A percentile compares a stretch with the other conserved stretches of the same genome.
Evolutionary conservation across 2,329 filamentous ascomycete genomes (phyloP).

Genomic region (Penicillium psychrosexuale): DNA sequence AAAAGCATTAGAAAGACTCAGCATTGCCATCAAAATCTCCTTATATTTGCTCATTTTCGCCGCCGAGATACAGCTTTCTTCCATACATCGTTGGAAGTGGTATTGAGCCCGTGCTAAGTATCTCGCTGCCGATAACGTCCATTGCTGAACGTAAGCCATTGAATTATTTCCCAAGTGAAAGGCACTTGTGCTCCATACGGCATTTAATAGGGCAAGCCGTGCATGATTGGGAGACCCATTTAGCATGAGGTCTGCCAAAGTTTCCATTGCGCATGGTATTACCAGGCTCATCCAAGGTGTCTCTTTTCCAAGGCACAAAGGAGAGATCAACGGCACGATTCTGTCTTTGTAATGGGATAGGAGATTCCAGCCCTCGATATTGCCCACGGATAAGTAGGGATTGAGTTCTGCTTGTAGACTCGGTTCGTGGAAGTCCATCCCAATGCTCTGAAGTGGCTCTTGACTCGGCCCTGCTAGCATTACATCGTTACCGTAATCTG

Average conservation of each 20-base stretch:
- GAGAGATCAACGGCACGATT: conserved; percentile 15
- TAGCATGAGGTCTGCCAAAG: conserved; percentile 11
- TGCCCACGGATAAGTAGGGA: neutral
- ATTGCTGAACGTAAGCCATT: neutral
- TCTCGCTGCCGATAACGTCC: conserved; percentile 1
- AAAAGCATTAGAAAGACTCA: conserved; percentile 17
- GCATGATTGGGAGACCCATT: conserved; percentile 1
- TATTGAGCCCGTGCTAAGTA: conserved; percentile 10
- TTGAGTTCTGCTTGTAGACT: neutral
- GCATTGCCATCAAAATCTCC: conserved; percentile 16
- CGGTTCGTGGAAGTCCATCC: neutral
- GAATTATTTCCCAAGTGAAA: conserved; percentile 14
- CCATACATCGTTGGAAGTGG: conserved; percentile 12
- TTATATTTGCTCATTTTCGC: conserved; percentile 15
- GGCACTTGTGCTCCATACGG: conserved; percentile 14
- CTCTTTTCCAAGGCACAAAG: conserved; percentile 11
- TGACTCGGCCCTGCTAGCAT: neutral
- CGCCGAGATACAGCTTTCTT: neutral
- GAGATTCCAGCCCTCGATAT: conserved; percentile 14
- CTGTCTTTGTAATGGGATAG: conserved; percentile 17
- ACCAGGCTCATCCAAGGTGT: conserved; percentile 13
- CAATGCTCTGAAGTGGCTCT: neutral
- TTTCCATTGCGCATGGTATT: conserved; percentile 12
- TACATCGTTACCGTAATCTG: neutral
- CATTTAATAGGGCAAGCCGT: conserved; percentile 11